Conservation (phyloP, 306 rosid species). For the Fagus crenata region DNA sequence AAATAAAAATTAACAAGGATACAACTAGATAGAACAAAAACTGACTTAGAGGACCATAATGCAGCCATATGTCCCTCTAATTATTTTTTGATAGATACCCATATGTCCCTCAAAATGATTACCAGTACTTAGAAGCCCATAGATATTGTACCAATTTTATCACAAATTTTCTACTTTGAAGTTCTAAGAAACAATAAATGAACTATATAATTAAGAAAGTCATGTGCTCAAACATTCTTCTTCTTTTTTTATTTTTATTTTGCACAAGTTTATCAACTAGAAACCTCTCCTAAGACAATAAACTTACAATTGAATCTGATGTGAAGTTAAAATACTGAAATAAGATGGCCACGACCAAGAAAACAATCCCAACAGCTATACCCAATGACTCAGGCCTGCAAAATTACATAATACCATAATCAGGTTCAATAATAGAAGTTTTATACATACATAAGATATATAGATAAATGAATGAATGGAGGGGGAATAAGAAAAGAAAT, state of each 20-base stretch:
- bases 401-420: constrained; percentile 23
- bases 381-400: constrained; percentile 96
- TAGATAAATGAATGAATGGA: background rate
- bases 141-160: background rate
- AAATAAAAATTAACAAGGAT: no score
- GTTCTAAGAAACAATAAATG: background rate
- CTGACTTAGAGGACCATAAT: background rate
- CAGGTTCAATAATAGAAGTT: background rate
- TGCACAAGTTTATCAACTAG: background rate
- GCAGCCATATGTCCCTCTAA: background rate
- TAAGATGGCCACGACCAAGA: constrained; percentile 73
- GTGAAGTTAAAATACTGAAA: constrained; percentile 93
- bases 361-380: constrained; percentile 81
- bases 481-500: no score
- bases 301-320: constrained; percentile 78
- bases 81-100: background rate
- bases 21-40: background rate
- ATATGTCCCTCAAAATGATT: background rate
- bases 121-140: background rate
- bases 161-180: background rate
- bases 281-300: background rate
- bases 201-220: background rate
- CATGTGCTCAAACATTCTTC: background rate
- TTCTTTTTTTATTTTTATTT: background rate
- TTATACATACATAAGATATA: background rate